Evolutionary conservation across 1,284 basidiomycete genomes (phyloP).

Genomic region (Trametes polyzona): DNA sequence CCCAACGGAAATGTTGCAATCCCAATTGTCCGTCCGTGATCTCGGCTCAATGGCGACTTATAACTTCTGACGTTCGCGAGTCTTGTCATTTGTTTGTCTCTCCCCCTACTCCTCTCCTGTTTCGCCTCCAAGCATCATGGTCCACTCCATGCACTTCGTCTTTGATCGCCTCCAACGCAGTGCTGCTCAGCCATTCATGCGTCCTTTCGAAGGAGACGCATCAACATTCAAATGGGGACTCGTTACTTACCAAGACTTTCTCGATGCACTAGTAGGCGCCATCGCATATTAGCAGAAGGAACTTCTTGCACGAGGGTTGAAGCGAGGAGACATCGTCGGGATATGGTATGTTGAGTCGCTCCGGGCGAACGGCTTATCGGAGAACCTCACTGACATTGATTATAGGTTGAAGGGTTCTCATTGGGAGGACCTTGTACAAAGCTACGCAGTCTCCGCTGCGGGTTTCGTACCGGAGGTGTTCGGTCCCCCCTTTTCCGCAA

Average conservation of each 20-base stretch:
- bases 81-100: too few species aligned
- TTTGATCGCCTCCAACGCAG: neutral
- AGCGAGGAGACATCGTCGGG: slow-evolving; percentile 14
- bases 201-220: slow-evolving; percentile 6
- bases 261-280: slow-evolving; percentile 1
- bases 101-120: neutral
- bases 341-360: slow-evolving; percentile 11
- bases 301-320: neutral
- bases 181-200: slow-evolving; percentile 4
- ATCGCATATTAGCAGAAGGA: slow-evolving; percentile 1
- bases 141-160: slow-evolving; percentile 18
- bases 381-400: neutral
- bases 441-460: slow-evolving; percentile 32
- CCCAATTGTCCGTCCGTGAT: too few species aligned
- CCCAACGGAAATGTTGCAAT: too few species aligned
- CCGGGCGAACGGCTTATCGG: too few species aligned
- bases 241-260: slow-evolving; percentile 12
- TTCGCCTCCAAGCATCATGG: too few species aligned
- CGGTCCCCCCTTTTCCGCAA: slow-evolving; percentile 24
- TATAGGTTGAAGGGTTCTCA: slow-evolving; percentile 32
- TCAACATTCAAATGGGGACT: slow-evolving; percentile 4
- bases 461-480: slow-evolving; percentile 37
- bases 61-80: too few species aligned
- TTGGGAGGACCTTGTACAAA: slow-evolving; percentile 32
- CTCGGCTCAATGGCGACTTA: too few species aligned